Conservation (phyloP, 2,329 filamentous ascomycete genomes). For the Emergomyces pasteurianus region DNA sequence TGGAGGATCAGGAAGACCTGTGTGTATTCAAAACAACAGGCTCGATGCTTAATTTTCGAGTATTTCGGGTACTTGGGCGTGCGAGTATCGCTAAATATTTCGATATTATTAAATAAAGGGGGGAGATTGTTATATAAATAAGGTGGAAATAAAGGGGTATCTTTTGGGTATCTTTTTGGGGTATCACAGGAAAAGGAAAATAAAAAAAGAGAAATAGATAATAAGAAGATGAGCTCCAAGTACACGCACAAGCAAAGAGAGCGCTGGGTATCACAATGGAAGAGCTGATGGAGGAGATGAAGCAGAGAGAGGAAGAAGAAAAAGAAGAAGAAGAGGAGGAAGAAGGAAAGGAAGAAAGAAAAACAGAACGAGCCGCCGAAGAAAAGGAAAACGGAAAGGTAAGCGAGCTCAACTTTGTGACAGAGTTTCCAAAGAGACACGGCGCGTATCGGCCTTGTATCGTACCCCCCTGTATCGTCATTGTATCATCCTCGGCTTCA, state of each 20-base stretch:
- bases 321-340: slow-evolving; percentile 13
- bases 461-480: background rate
- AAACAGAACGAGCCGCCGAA: slow-evolving; percentile 9
- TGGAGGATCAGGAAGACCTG: slow-evolving; percentile 9
- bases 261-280: slow-evolving; percentile 30
- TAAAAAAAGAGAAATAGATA: slow-evolving; percentile 11
- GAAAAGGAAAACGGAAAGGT: slow-evolving; percentile 16
- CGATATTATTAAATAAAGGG: slow-evolving; percentile 14
- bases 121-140: slow-evolving; percentile 10
- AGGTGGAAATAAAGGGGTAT: background rate
- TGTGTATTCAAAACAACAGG: background rate
- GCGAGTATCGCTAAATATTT: background rate
- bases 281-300: slow-evolving; percentile 9
- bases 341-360: slow-evolving; percentile 18
- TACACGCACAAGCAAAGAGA: slow-evolving; percentile 22
- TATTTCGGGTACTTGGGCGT: too few relatives aligned
- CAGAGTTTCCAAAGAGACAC: background rate
- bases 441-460: background rate
- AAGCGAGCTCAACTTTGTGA: slow-evolving; percentile 6
- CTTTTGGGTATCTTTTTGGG: slow-evolving; percentile 11
- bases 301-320: slow-evolving; percentile 13
- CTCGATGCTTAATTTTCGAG: background rate
- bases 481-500: background rate
- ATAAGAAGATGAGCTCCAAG: slow-evolving; percentile 15
- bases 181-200: slow-evolving; percentile 24